Percentiles rank a stretch among this genome's conserved stretches.
Evolutionary conservation across 2,329 filamentous ascomycete species (phyloP).

Genomic region (Ascochyta pisi): DNA sequence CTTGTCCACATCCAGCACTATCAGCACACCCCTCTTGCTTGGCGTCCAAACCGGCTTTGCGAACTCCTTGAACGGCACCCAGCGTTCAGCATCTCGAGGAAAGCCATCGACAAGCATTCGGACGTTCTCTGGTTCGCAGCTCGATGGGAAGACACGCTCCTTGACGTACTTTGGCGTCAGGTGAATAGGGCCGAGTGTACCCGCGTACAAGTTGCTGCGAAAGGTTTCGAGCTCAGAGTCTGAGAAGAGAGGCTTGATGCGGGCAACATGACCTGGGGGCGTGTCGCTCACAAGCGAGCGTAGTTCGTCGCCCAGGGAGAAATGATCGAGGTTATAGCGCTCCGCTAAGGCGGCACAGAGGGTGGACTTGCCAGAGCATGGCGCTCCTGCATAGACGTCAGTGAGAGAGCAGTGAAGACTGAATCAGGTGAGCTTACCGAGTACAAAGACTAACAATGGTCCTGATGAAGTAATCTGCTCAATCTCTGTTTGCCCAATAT

Average conservation of each 20-base stretch:
- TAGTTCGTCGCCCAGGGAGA: slow-evolving; percentile 21
- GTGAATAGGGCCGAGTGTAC: slow-evolving; percentile 8
- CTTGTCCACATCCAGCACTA: slow-evolving; percentile 9
- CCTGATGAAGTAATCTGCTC: neutral
- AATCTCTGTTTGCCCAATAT: neutral
- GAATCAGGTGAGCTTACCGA: neutral
- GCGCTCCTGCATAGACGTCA: slow-evolving; percentile 1
- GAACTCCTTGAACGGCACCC: slow-evolving; percentile 9
- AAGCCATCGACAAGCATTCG: slow-evolving; percentile 21
- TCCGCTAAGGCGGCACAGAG: slow-evolving; percentile 11
- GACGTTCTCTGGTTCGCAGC: neutral
- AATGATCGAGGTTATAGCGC: slow-evolving; percentile 15
- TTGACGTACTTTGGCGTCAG: slow-evolving; percentile 13
- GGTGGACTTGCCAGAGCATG: slow-evolving; percentile 23
- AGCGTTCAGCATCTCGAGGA: slow-evolving; percentile 12
- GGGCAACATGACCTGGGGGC: slow-evolving; percentile 2
- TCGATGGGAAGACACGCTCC: slow-evolving; percentile 14
- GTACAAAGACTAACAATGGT: slow-evolving; percentile 14
- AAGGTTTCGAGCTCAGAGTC: slow-evolving; percentile 6
- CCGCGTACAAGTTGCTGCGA: slow-evolving; percentile 5
- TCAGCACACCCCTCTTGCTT: neutral
- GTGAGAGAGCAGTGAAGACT: neutral
- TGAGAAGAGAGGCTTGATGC: slow-evolving; percentile 11
- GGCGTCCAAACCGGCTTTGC: slow-evolving; percentile 10
- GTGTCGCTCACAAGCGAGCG: slow-evolving; percentile 11